Evolutionary conservation across 768 basidiomycete species (phyloP).

Genomic region (Astraeus odoratus): DNA sequence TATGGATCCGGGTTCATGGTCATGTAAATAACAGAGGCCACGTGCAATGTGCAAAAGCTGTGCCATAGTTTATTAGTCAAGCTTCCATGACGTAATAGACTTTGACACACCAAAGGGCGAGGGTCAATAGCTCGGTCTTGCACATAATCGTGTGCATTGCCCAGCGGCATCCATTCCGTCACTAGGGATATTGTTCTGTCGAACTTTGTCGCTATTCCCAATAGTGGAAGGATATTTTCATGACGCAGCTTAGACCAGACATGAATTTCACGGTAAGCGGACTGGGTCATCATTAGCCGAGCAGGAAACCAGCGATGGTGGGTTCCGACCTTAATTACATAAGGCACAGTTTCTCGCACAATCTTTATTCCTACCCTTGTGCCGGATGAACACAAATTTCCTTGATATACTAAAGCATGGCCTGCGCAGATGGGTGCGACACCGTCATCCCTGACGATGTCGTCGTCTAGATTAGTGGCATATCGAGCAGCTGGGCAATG

Average conservation of each 20-base stretch:
- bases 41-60: not conserved
- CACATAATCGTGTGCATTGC: not conserved
- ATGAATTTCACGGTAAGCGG: slow-evolving; percentile 10
- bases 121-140: not conserved
- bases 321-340: not conserved
- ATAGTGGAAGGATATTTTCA: slow-evolving; percentile 14
- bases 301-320: not conserved
- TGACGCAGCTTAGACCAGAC: slow-evolving; percentile 14
- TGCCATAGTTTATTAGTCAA: not conserved
- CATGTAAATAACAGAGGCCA: not conserved
- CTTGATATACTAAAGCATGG: not conserved
- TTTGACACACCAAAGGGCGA: not conserved
- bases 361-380: not conserved
- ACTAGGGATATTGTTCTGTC: slow-evolving; percentile 16
- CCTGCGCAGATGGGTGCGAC: not conserved
- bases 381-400: not conserved
- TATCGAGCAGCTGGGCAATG: not conserved
- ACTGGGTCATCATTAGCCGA: not conserved
- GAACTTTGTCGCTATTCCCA: slow-evolving; percentile 11
- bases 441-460: not conserved
- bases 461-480: not conserved
- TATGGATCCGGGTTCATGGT: not conserved
- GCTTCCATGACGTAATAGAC: not conserved
- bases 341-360: not conserved
- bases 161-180: not conserved